phyloP scores from a whole-genome alignment of 1,284 basidiomycete species.

The Boletus holoroseus region DNA sequence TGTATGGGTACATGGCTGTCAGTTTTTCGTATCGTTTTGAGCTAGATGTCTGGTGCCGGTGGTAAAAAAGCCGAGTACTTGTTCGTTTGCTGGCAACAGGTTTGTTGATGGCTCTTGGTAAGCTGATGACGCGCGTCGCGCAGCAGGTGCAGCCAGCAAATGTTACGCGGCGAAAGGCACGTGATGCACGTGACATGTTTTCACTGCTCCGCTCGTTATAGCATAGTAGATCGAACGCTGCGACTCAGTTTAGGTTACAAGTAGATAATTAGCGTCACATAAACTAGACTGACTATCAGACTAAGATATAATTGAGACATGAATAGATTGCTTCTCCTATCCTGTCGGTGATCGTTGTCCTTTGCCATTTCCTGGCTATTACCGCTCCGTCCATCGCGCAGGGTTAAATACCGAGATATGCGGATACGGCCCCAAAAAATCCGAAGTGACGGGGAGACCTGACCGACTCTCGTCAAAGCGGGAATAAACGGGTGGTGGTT shows the following conservation, averaged over 20 bases:
- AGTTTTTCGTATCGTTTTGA: neutral
- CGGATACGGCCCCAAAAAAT: constrained; percentile 24
- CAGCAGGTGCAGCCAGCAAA: neutral
- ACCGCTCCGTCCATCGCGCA: neutral
- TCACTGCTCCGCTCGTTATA: neutral
- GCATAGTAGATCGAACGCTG: neutral
- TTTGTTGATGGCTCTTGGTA: neutral
- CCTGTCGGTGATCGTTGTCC: neutral
- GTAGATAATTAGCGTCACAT: neutral
- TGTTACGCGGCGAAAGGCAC: constrained; percentile 16
- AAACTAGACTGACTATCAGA: neutral
- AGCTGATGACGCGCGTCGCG: neutral
- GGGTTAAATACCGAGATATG: constrained; percentile 11
- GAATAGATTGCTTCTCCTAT: neutral
- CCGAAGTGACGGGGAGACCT: constrained; percentile 5
- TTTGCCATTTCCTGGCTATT: neutral
- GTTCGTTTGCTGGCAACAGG: neutral
- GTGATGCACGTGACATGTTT: constrained; percentile 18
- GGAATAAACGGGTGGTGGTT: constrained; percentile 20
- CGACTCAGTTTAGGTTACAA: neutral
- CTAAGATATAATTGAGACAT: neutral
- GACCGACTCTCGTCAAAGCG: constrained; percentile 14
- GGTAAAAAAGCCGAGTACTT: neutral
- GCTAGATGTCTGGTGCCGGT: neutral
- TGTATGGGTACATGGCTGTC: constrained; percentile 20